These are phyloP conservation scores for Rhodotorula sp. DNA, from an alignment of 1,284 basidiomycete genomes.

Conservation along the genomic window DNA sequence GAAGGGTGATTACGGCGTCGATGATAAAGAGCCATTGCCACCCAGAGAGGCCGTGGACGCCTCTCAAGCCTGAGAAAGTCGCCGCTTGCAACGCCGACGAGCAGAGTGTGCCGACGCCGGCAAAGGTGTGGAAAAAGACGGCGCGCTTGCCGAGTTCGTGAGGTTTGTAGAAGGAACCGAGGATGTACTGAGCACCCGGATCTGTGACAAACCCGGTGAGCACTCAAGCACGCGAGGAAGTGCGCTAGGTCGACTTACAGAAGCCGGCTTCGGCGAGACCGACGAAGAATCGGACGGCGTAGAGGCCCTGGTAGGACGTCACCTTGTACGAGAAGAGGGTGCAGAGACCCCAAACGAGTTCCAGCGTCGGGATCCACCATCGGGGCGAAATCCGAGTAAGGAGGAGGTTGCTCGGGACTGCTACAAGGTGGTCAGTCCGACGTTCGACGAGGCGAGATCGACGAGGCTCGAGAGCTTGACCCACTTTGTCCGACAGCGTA, in stretches of 20 bases:
- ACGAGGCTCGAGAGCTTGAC: not conserved
- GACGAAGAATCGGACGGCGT: slow-evolving; percentile 39
- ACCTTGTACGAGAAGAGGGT: slow-evolving; percentile 45
- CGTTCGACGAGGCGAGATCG: too few relatives aligned
- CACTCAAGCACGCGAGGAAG: not conserved
- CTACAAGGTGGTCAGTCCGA: slow-evolving; percentile 11
- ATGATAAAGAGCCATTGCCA: slow-evolving; percentile 71
- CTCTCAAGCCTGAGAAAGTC: slow-evolving; percentile 61
- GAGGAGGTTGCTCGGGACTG: slow-evolving; percentile 46
- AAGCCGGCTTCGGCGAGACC: slow-evolving; percentile 33
- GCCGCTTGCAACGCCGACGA: slow-evolving; percentile 66
- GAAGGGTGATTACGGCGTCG: slow-evolving; percentile 68
- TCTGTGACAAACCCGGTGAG: not conserved
- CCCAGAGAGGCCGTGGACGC: slow-evolving; percentile 60
- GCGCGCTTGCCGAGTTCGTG: slow-evolving; percentile 67
- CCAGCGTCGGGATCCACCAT: slow-evolving; percentile 45
- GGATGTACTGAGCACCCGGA: slow-evolving; percentile 48
- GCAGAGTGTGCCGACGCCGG: slow-evolving; percentile 53
- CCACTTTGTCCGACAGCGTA: slow-evolving; percentile 39
- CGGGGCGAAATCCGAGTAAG: slow-evolving; percentile 47
- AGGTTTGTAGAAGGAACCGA: slow-evolving; percentile 72
- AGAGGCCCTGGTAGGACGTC: slow-evolving; percentile 22
- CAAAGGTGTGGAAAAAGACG: slow-evolving; percentile 62
- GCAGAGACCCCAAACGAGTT: slow-evolving; percentile 46
- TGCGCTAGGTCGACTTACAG: not conserved